Base-by-base conservation (phyloP, 164 flowering plant species). In the Aristolochia fimbriata region DNA sequence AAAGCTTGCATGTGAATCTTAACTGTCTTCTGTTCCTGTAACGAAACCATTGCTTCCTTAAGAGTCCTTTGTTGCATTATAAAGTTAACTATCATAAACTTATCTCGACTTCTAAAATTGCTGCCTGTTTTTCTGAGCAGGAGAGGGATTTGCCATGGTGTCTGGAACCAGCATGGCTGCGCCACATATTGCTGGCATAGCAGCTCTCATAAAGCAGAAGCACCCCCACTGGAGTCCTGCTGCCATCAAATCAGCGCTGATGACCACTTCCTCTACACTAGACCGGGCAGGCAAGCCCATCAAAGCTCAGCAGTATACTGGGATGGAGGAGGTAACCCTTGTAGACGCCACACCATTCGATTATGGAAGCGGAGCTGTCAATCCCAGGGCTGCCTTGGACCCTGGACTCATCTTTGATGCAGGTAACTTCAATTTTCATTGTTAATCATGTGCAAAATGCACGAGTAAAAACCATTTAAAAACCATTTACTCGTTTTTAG, bases 161-260 rank as follows among this genome's bases (percentile, higher is more conserved):
- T 94, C 97, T 64, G 99, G 99, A 61, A 94, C 99, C 20, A 90
- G 97, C 79, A 94, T 94, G 99, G 97, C 96, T 58, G 93, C 96
- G 22, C 99, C 99, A 55, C 99, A 94, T 69, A 86, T 94, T 64
- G 83, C 97, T 6, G 99, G 99, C 24, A 88, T 94, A 65, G 99
- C 97, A 46, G 96, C 99, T 46, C 96, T 94, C 47, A 62, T 94
- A 65, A 88, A 94, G 84, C 96, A 87, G 81, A 87, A 81, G 74
- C 90, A 91, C 70, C 97, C 91, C 31, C 74, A 65, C 8, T 91
- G 97, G 97, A 88, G 97, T 66, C 95, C 97, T 47, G 84, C 97
- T 45, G 96, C 95, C 52, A 85, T 91, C 27, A 88, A 88, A 71
- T 94, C 99, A 15, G 95, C 99, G 59, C 70, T 94, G 81, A 86